A percentile compares a stretch with the other conserved stretches of the same genome.
These are phyloP conservation scores for Tricholoma hemisulphureum DNA, from an alignment of 768 basidiomycete genomes.

Conservation along the genomic window DNA sequence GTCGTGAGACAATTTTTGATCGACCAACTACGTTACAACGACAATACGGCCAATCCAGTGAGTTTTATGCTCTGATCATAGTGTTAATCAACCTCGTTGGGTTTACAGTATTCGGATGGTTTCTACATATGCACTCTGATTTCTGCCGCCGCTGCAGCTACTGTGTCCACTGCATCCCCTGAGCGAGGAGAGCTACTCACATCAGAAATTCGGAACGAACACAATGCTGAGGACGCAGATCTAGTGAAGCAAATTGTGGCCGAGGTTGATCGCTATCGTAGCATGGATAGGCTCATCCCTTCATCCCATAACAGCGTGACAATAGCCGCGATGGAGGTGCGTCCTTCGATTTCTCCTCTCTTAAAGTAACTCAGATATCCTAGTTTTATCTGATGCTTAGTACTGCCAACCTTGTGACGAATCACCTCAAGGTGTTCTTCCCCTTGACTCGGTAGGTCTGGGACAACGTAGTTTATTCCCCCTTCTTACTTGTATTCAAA, in stretches of 20 bases:
- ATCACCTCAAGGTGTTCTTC: slow-evolving; percentile 76
- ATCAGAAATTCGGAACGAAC: slow-evolving; percentile 62
- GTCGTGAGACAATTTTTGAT: slow-evolving; percentile 86
- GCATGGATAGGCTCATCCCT: slow-evolving; percentile 93
- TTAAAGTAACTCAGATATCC: not conserved
- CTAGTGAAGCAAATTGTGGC: slow-evolving; percentile 72
- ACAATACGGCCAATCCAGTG: slow-evolving; percentile 88
- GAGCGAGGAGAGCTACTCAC: slow-evolving; percentile 78
- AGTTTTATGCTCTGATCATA: slow-evolving; percentile 25
- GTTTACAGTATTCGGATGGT: slow-evolving; percentile 78
- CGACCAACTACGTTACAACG: slow-evolving; percentile 92
- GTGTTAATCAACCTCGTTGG: not conserved
- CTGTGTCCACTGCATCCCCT: slow-evolving; percentile 72
- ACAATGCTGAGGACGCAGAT: slow-evolving; percentile 64
- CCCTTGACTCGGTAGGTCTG: slow-evolving; percentile 76
- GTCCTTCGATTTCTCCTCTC: slow-evolving; percentile 19
- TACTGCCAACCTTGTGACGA: slow-evolving; percentile 73
- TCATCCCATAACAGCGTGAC: slow-evolving; percentile 94
- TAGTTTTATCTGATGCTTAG: slow-evolving; percentile 82
- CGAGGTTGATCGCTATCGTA: slow-evolving; percentile 89
- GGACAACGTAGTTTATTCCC: not conserved
- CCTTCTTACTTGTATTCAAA: slow-evolving; percentile 11
- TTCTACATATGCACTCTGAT: slow-evolving; percentile 88
- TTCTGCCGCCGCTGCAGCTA: slow-evolving; percentile 75
- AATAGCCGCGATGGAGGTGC: slow-evolving; percentile 84